A percentile compares a stretch with the other conserved stretches of the same genome.
These are phyloP conservation scores for Canariomyces notabilis DNA, from an alignment of 2,329 filamentous ascomycete species.

Conservation along the genomic window DNA sequence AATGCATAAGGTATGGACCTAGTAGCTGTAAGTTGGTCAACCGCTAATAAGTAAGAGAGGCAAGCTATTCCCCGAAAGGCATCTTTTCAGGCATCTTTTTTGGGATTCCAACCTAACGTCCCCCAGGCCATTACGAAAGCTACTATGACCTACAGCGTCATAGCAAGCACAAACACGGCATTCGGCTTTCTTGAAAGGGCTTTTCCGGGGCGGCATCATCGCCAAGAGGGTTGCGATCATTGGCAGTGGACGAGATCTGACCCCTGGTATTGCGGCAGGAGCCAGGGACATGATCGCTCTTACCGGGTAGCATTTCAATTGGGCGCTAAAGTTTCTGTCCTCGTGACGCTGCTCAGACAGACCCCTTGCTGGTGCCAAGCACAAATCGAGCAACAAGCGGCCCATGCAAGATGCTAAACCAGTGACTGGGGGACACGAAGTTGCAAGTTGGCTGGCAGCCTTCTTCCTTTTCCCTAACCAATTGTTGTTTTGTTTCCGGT, in stretches of 20 bases:
- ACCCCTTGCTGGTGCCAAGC: slow-evolving; percentile 18
- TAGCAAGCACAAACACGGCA: not conserved
- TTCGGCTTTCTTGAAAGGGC: slow-evolving; percentile 25
- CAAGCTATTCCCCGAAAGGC: too few relatives aligned
- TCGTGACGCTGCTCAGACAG: slow-evolving; percentile 20
- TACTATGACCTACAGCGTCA: too few relatives aligned
- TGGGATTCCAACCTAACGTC: too few relatives aligned
- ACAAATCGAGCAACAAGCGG: slow-evolving; percentile 4
- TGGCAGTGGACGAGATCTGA: slow-evolving; percentile 11
- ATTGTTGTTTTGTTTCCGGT: too few relatives aligned
- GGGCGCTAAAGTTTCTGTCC: slow-evolving; percentile 21
- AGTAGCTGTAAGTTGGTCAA: too few relatives aligned
- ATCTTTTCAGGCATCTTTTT: too few relatives aligned
- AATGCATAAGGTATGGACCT: too few relatives aligned
- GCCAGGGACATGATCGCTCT: slow-evolving; percentile 16
- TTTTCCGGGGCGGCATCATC: slow-evolving; percentile 19
- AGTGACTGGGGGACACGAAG: not conserved
- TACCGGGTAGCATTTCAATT: slow-evolving; percentile 6
- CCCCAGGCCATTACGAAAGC: too few relatives aligned
- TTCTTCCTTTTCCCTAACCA: too few relatives aligned
- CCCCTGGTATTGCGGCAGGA: slow-evolving; percentile 10
- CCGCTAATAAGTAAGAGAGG: too few relatives aligned
- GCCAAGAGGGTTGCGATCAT: slow-evolving; percentile 8
- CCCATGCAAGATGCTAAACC: not conserved
- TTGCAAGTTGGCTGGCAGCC: not conserved